phyloP scores from a whole-genome alignment of 2,329 filamentous ascomycete species.

The Calonectria leucothoes region DNA sequence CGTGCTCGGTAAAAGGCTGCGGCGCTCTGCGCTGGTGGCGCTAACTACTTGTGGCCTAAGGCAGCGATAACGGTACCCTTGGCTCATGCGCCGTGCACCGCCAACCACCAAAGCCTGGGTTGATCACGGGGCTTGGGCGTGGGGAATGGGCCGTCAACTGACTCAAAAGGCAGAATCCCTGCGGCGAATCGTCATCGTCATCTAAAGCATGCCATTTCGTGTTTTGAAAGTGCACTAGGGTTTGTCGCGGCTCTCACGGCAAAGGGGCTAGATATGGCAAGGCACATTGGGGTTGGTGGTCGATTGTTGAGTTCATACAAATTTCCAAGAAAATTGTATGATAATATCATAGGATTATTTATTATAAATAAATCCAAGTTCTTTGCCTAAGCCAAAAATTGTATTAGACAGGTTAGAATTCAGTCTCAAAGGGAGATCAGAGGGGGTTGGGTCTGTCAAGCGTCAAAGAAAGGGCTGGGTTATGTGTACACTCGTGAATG shows the following conservation, averaged over 20 bases:
- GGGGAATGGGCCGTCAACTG: conserved; percentile 28
- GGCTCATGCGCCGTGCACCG: conserved; percentile 1
- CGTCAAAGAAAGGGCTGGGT: too few species aligned
- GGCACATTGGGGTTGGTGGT: conserved; percentile 24
- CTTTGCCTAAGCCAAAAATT: too few species aligned
- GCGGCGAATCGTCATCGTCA: conserved; percentile 15
- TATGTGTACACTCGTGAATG: too few species aligned
- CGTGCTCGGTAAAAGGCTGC: conserved; percentile 50
- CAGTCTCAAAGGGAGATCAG: too few species aligned
- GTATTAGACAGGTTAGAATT: too few species aligned
- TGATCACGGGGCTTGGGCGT: conserved; percentile 38
- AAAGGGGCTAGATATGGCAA: not conserved
- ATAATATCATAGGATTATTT: too few species aligned
- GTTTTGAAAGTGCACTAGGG: not conserved
- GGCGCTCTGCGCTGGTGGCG: conserved; percentile 35
- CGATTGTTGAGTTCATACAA: conserved; percentile 22
- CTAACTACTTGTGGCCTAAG: conserved; percentile 51
- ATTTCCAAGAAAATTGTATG: too few species aligned
- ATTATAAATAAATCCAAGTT: too few species aligned
- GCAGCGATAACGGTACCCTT: conserved; percentile 45
- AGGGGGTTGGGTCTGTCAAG: too few species aligned
- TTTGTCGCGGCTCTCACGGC: not conserved
- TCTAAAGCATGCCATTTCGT: conserved; percentile 11
- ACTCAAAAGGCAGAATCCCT: conserved; percentile 32
- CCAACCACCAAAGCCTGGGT: conserved; percentile 22